A percentile compares a stretch with the other conserved stretches of the same genome.
Evolutionary conservation across 2,329 filamentous ascomycete genomes (phyloP).

Genomic region (Geosmithia morbida): DNA sequence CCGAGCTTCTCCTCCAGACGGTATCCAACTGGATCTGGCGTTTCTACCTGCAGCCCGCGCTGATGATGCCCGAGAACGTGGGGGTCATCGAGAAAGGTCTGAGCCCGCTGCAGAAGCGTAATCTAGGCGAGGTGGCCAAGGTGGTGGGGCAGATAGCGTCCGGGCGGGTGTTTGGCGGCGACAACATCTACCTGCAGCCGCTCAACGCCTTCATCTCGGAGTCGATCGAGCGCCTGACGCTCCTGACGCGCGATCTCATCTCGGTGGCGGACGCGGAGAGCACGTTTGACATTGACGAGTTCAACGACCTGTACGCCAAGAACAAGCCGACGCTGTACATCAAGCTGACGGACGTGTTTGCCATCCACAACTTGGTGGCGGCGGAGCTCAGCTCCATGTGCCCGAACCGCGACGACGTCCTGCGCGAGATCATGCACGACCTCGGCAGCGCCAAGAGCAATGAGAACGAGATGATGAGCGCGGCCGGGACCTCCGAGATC

Average conservation of each 20-base stretch:
- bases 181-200: constrained; percentile 91
- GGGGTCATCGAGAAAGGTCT: constrained; percentile 84
- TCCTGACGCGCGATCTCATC: constrained; percentile 66
- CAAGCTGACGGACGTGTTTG: constrained; percentile 95
- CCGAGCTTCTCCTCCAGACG: constrained; percentile 64
- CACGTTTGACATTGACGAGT: constrained; percentile 97
- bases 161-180: constrained; percentile 82
- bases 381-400: constrained; percentile 67
- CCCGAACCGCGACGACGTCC: constrained; percentile 66
- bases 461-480: constrained; percentile 84
- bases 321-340: constrained; percentile 98
- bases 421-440: constrained; percentile 85
- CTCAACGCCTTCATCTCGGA: constrained; percentile 84
- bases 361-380: constrained; percentile 79
- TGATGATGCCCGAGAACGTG: constrained; percentile 81
- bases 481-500: constrained; percentile 76
- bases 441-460: constrained; percentile 94
- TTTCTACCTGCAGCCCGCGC: constrained; percentile 79
- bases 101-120: constrained; percentile 84
- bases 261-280: constrained; percentile 74
- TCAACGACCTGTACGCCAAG: constrained; percentile 93
- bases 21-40: constrained; percentile 90
- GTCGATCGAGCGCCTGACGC: constrained; percentile 63
- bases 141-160: constrained; percentile 78
- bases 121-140: constrained; percentile 80